Percentiles rank a stretch among this genome's conserved stretches.
phyloP scores from a whole-genome alignment of 2,329 filamentous ascomycete genomes.

The Aureobasidium sp. region DNA sequence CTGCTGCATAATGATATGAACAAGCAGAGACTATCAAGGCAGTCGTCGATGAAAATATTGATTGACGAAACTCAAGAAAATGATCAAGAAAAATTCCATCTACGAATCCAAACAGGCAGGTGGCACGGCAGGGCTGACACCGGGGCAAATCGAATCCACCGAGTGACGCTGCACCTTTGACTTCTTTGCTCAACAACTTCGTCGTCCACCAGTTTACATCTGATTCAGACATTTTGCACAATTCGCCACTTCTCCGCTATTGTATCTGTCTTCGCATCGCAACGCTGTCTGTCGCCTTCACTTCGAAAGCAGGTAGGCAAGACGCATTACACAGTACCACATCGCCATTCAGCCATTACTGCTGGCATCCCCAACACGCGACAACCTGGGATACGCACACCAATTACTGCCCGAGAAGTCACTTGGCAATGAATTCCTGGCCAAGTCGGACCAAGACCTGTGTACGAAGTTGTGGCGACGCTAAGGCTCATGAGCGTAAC shows the following conservation, averaged over 20 bases:
- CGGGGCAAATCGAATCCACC: not conserved
- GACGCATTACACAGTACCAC: not conserved
- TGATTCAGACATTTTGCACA: not conserved
- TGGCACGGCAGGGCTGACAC: not conserved
- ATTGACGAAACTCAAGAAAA: not conserved
- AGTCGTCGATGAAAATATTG: not conserved
- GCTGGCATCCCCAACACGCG: not conserved
- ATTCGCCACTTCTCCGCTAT: not conserved
- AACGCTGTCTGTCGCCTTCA: not conserved
- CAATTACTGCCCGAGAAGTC: not conserved
- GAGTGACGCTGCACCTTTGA: not conserved
- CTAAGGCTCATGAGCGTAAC: too few species aligned
- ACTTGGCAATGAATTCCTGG: not conserved
- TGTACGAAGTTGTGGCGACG: too few species aligned
- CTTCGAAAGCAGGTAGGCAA: not conserved
- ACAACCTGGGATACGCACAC: not conserved
- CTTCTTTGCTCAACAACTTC: not conserved
- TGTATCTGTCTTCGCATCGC: not conserved
- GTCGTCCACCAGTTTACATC: not conserved
- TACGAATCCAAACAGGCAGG: not conserved
- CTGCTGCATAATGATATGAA: not conserved
- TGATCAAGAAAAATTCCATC: not conserved
- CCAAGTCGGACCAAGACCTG: not conserved
- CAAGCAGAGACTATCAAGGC: not conserved
- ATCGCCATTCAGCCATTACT: not conserved